Evolutionary conservation across 495 filamentous ascomycete species (phyloP), one percentile per base, ranked within the genome.

Genomic region (Pseudoneurospora amorphoporcata): DNA sequence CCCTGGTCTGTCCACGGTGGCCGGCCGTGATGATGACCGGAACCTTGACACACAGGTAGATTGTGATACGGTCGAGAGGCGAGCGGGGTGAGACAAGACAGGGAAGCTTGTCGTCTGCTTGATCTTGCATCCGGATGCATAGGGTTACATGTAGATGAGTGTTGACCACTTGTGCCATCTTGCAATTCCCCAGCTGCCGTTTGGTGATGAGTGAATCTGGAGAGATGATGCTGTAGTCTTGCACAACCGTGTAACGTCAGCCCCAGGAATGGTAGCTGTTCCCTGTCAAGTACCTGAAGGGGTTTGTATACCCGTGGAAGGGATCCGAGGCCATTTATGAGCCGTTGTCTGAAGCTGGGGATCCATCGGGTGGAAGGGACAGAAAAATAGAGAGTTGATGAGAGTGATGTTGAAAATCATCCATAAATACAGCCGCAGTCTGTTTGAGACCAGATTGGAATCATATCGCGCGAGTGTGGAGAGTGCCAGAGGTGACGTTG

Each of bases 371-470:
- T 14, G 4, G 0, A 19, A 8, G 8, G 17, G 3, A 8, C 3
- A 3, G 17, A n/a, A 3, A 45, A 0, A 9, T 3, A 9, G 8
- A 17, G 0, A 9, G 0, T 41, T 8, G 1, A 9, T 45, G 8
- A 3, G 3, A 0, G 1, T 9, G 1, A 4, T 23, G 0, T 10
- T 10, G 3, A 3, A 19, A 0, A 8, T 19, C 0, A 0, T 19
- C n/a, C 43, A 19, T 2, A 3, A 8, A 23, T 19, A 2, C 8
- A 47, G 3, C 10, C 3, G 3, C 1, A 10, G n/a, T 14, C 19
- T 32, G 19, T 61, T 29, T 1, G 19, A 61, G 6, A 1, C 5
- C 6, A 35, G 14, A 4, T 0, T 4, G 14, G 6, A 61, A 3
- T 2, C 29, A 35, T 16, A 8, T 0, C 23, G 53, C 12, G 29